These are phyloP conservation scores for Lachancea thermotolerans DNA, from an alignment of 805 yeast species.

Conservation along the genomic window DNA sequence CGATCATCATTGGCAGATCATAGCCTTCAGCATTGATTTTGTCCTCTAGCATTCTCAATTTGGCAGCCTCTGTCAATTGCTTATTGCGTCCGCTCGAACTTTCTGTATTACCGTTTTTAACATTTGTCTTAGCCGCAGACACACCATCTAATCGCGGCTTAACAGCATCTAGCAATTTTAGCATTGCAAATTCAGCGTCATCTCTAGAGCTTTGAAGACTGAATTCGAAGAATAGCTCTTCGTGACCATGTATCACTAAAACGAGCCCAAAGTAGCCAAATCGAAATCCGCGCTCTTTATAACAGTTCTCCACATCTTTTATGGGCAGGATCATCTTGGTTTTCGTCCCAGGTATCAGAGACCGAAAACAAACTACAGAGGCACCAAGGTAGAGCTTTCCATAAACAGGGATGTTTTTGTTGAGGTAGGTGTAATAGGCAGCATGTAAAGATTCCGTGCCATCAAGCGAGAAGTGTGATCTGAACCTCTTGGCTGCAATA, in stretches of 20 bases:
- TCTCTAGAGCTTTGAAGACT: slow-evolving; percentile 57
- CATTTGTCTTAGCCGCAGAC: too few relatives aligned
- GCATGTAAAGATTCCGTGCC: slow-evolving; percentile 49
- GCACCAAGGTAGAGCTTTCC: slow-evolving; percentile 77
- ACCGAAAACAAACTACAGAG: slow-evolving; percentile 67
- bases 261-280: slow-evolving; percentile 68
- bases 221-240: slow-evolving; percentile 73
- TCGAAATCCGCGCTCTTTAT: slow-evolving; percentile 59
- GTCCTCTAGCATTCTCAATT: slow-evolving; percentile 61
- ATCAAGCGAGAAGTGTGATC: slow-evolving; percentile 57
- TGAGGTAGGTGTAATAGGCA: slow-evolving; percentile 63
- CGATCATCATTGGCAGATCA: slow-evolving; percentile 62
- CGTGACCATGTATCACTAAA: slow-evolving; percentile 64
- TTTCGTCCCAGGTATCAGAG: slow-evolving; percentile 67
- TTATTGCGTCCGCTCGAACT: too few relatives aligned
- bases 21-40: slow-evolving; percentile 54
- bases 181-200: slow-evolving; percentile 56
- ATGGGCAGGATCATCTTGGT: slow-evolving; percentile 82
- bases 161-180: slow-evolving; percentile 35
- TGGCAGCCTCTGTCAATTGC: slow-evolving; percentile 36
- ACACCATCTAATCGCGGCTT: neutral
- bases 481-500: slow-evolving; percentile 51
- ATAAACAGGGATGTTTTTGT: slow-evolving; percentile 67
- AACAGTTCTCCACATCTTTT: slow-evolving; percentile 61
- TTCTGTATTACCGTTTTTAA: too few relatives aligned